Evolutionary conservation across 2,329 filamentous ascomycete species (phyloP), one percentile per base, ranked within the genome.

Genomic region (Penicillium janthinellum): DNA sequence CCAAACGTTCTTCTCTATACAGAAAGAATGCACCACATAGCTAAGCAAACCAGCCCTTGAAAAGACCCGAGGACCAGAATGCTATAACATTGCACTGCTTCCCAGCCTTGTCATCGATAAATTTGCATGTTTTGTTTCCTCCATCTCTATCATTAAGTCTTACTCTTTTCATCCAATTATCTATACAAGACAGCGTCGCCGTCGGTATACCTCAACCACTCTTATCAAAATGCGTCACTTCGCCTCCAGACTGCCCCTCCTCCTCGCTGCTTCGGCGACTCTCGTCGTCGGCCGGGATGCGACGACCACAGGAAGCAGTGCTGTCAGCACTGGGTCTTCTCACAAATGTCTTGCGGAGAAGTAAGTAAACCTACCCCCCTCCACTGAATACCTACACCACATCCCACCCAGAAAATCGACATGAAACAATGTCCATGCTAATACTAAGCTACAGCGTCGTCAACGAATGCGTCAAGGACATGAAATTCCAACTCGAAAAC

Each of bases 401-500:
- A 25, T 25, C 25, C 25, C 25, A 25, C 25, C 25, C 25, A 25
- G 25, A 25, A 25, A 25, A 5, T 4, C 25, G 4, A 25, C 25
- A 25, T 1, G 25, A 25, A 25, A 4, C 25, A 25, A 25, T 20
- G 1, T 25, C 25, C 4, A 25, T 25, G 25, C n/a, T 47, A 55
- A 56, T 11, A 39, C 10, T 8, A n/a, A 35, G n/a, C 6, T 5
- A 34, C 37, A 59, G 57, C 11, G 51, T 59, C 35, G 51, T 59
- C 51, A 51, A 61, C 34, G 22, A 58, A 47, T 61, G 59, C 28
- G 17, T 58, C 17, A 3, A 22, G n/a, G 34, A 54, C n/a, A 51
- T 59, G 45, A 55, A 59, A 14, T 59, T 58, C 44, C 14, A 50
- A 25, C 52, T 61, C 28, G 58, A 57, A 20, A 56, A 48, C 38